Base-by-base conservation (phyloP, 2,329 filamentous ascomycete genomes). In the Metarhizium humberi region DNA sequence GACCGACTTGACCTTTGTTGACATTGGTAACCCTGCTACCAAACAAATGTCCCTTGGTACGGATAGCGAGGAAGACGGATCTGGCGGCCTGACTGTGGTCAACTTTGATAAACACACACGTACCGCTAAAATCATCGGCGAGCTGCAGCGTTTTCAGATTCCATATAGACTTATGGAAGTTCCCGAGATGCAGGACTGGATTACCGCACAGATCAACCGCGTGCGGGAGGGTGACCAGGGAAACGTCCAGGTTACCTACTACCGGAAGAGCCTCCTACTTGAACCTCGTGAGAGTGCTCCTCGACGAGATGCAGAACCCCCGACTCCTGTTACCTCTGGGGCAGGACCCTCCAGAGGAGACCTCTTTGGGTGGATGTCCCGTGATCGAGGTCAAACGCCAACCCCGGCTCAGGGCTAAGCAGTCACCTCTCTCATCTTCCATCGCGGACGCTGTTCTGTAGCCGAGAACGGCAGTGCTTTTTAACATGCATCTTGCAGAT, bases 81-180 rank as follows among this genome's bases (percentile, higher is more conserved):
- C 85, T 14, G 79, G 82, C 16, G 81, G 84, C 30, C 79, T 90
- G 64, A 84, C 85, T 0, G 89, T 97, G 36, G 90, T 99, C 78
- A 99, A 99, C 73, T 97, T 96, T 64, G 92, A 97, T 77, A 97
- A 97, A 74, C 91, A 97, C 69, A 88, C 85, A 64, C 90, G 91
- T 62, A 97, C 92, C 3, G 92, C 92, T 49, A 94, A 92, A 72
- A 95, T 97, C 66, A 95, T 99, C 64, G 89, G 90, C 59, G 92
- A 97, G 64, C 81, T 99, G 7, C 94, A 99, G 69, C 86, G 92
- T 18, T 97, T 97, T 75, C 94, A 99, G 71, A 89, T 96, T 20
- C 90, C 92, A 0, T 97, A 97, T 69, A 82, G 87, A 6, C 80
- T 99, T 18, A 80, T 81, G 2, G 87, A 94, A 66, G 77, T 97